Evolutionary conservation across 805 yeast species (phyloP).

Genomic region (Spathaspora passalidarum): DNA sequence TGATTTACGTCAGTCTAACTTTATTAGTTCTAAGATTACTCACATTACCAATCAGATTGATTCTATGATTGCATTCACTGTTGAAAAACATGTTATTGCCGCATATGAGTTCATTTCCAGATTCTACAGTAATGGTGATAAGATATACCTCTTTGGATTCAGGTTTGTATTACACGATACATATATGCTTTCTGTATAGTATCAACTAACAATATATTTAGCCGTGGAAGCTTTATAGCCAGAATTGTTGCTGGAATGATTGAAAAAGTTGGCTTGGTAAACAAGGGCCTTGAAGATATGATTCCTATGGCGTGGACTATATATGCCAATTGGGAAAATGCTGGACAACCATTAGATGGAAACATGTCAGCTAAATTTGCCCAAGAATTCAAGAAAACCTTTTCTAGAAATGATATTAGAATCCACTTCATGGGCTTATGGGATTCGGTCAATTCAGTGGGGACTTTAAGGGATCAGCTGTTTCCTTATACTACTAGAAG

Average conservation of each 20-base stretch:
- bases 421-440: conserved; percentile 64
- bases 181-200: neutral
- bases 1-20: conserved; percentile 17
- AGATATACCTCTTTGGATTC: conserved; percentile 57
- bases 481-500: conserved; percentile 57
- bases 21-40: conserved; percentile 9
- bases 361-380: conserved; percentile 44
- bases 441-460: conserved; percentile 70
- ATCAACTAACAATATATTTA: conserved; percentile 9
- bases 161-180: conserved; percentile 20
- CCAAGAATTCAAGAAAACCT: conserved; percentile 53
- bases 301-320: conserved; percentile 61
- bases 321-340: conserved; percentile 57
- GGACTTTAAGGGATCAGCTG: conserved; percentile 52
- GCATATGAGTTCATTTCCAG: conserved; percentile 55
- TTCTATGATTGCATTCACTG: conserved; percentile 49
- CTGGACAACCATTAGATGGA: conserved; percentile 53
- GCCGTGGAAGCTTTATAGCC: conserved; percentile 65
- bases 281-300: conserved; percentile 53
- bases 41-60: conserved; percentile 25
- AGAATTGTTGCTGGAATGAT: conserved; percentile 65
- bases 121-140: conserved; percentile 48
- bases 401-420: conserved; percentile 43
- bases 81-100: conserved; percentile 54
- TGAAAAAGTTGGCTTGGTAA: conserved; percentile 58